Conservation (phyloP, 176 grass and related monocot genomes). For the Paspalum notatum region DNA sequence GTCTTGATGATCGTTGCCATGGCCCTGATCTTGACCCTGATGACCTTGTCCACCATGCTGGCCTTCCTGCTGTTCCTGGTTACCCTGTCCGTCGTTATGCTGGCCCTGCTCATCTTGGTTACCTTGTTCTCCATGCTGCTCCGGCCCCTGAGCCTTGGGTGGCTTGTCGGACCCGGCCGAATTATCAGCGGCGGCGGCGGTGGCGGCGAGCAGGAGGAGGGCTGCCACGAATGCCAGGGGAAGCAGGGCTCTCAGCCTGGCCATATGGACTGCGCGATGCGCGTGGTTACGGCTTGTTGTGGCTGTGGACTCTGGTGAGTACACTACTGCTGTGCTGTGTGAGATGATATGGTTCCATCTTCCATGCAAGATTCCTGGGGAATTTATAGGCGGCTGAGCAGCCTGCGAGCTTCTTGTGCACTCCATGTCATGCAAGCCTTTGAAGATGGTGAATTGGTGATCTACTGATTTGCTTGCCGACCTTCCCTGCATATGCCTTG, state of each 20-base stretch:
- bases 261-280: background rate
- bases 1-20: too few species aligned
- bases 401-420: background rate
- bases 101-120: background rate
- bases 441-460: too few species aligned
- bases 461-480: too few species aligned
- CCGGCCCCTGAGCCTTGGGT: slow-evolving; percentile 23
- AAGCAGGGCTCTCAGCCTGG: background rate
- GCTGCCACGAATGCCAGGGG: background rate
- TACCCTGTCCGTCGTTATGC: too few species aligned
- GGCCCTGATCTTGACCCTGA: too few species aligned
- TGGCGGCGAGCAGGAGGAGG: background rate
- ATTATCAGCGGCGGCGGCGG: background rate
- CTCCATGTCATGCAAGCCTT: background rate
- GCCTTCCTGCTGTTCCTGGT: too few species aligned
- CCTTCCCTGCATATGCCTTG: background rate
- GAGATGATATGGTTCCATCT: background rate
- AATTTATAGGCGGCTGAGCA: slow-evolving; percentile 18
- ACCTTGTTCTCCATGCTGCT: background rate
- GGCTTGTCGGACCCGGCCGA: background rate
- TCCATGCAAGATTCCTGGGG: background rate
- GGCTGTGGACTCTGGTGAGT: too few species aligned
- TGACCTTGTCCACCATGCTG: too few species aligned
- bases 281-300: background rate
- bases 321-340: background rate